Conservation (phyloP, 495 filamentous ascomycete genomes). For the Penicillium malachiteum region DNA sequence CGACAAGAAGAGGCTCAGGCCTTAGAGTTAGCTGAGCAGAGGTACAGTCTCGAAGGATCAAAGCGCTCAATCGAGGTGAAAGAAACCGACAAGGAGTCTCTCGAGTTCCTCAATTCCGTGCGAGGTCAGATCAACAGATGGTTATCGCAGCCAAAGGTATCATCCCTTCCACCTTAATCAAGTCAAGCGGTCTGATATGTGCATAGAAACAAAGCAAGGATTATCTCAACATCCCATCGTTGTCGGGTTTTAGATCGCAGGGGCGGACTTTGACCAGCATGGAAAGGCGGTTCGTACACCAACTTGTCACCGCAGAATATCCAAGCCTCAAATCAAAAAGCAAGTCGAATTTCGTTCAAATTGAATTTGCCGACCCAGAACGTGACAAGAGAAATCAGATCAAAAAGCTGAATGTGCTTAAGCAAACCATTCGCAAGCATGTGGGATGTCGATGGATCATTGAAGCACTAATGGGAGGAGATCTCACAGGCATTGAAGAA, state of each 20-base stretch:
- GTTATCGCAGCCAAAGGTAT: conserved; percentile 24
- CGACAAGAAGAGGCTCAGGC: conserved; percentile 57
- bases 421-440: conserved; percentile 44
- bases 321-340: conserved; percentile 51
- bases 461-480: conserved; percentile 63
- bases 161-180: background rate
- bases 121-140: conserved; percentile 52
- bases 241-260: no score
- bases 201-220: background rate
- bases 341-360: conserved; percentile 49
- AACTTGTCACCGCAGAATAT: conserved; percentile 63
- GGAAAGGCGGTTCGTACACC: conserved; percentile 67
- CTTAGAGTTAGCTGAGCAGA: conserved; percentile 20
- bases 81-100: conserved; percentile 52
- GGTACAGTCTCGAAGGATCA: conserved; percentile 31
- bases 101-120: conserved; percentile 54
- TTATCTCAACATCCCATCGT: background rate
- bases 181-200: background rate
- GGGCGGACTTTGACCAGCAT: conserved; percentile 38
- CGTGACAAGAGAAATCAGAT: conserved; percentile 44
- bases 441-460: conserved; percentile 69
- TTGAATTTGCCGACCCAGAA: conserved; percentile 48
- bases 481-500: conserved; percentile 51
- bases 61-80: conserved; percentile 47
- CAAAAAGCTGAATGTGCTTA: conserved; percentile 33